These are phyloP conservation scores for Linderniella brevidens DNA, from an alignment of 257 asterid genomes.

Conservation along the genomic window DNA sequence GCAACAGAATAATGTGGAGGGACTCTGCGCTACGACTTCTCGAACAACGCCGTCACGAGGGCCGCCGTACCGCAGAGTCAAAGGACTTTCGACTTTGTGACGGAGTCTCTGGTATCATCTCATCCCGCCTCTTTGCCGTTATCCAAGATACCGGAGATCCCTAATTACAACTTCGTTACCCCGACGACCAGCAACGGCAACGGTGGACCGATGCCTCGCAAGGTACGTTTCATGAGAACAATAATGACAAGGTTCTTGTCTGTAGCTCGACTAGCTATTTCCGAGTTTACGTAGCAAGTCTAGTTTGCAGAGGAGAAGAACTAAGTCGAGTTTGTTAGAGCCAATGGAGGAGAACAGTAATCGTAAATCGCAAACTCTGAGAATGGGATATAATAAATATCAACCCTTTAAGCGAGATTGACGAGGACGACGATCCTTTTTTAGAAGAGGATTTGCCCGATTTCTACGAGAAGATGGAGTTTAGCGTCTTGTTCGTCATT, in stretches of 20 bases:
- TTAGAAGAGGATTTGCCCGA: constrained; percentile 69
- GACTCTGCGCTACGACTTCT: too few species aligned
- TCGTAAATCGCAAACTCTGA: constrained; percentile 18
- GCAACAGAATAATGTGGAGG: too few species aligned
- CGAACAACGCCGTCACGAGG: too few species aligned
- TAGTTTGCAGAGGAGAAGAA: constrained; percentile 21
- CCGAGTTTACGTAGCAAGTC: too few species aligned
- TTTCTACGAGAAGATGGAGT: constrained; percentile 42
- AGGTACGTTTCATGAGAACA: constrained; percentile 21
- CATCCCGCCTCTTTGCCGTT: constrained; percentile 23
- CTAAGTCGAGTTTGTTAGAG: constrained; percentile 52
- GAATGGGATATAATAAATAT: constrained; percentile 14
- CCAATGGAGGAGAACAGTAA: constrained; percentile 39
- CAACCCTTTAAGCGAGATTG: constrained; percentile 27
- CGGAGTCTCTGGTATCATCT: constrained; percentile 15
- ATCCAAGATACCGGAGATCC: constrained; percentile 24
- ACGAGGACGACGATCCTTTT: constrained; percentile 48
- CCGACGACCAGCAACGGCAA: constrained; percentile 10
- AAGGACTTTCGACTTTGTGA: constrained; percentile 27
- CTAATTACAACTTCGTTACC: too few species aligned
- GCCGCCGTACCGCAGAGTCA: too few species aligned
- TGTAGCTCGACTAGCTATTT: too few species aligned
- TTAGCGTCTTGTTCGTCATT: too few species aligned
- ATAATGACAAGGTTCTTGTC: too few species aligned
- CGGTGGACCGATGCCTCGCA: constrained; percentile 14